Base-by-base conservation (phyloP, 2,329 filamentous ascomycete species). In the Apiospora koreana region DNA sequence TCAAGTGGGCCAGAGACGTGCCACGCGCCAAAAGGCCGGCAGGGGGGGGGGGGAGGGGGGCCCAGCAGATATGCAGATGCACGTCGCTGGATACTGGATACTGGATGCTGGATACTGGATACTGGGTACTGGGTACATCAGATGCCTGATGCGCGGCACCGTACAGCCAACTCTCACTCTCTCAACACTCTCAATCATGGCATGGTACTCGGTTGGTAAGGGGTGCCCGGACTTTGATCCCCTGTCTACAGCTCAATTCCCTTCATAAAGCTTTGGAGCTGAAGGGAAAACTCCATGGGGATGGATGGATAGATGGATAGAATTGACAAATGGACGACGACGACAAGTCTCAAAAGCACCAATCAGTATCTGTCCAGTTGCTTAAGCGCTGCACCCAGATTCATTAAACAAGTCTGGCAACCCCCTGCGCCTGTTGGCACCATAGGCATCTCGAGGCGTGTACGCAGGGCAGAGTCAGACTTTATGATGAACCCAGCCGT, bases 1-100 rank as follows among this genome's bases (percentile, higher is more conserved):
- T 38, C 54, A 62, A 62, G 54, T 62, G 54, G 54, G 54, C 54
- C 54, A 62, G 28, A 62, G 54, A 62, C 54, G 54, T 62, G 54
- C 54, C 54, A 62, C 31, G 54, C 54, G 54, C 54, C 54, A 62
- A 62, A 62, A 62, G 54, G 31, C 31, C 31, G 31, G 54, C 54
- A 62, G 21, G 54, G 50, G 45, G 45, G 21, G 43, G 43, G 21
- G 54, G 50, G 45, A 21, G 21, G 43, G 43, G 43, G 41, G 41
- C 41, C 41, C 14, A 48, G 45, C 45, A 35, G 35, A 35, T 48
- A 23, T 23, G 45, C 45, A 43, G 41, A 43, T 43, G 41, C 41
- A 43, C 41, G 41, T 43, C 10, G 41, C 41, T 43, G 41, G 41
- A 43, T 43, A 43, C 41, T 35, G 35, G 35, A 8, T 35, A 35